Percentiles rank a stretch among this genome's conserved stretches.
These are phyloP conservation scores for Candida maesae DNA, from an alignment of 805 yeast genomes.

Conservation along the genomic window DNA sequence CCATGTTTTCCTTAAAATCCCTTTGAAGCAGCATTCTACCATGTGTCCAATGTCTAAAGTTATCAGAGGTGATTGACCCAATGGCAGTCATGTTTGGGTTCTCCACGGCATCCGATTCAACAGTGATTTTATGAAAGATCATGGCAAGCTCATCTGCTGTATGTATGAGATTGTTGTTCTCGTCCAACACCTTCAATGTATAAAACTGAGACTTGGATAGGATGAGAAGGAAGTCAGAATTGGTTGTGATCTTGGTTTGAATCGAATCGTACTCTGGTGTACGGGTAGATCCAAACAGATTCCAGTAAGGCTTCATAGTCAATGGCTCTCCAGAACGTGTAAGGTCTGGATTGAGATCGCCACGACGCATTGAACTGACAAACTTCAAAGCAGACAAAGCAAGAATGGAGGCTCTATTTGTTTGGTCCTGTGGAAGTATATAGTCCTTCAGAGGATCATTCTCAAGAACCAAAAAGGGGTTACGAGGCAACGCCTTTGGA, in stretches of 20 bases:
- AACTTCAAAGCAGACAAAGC: conserved; percentile 66
- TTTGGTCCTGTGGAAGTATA: conserved; percentile 55
- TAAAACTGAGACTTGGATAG: conserved; percentile 81
- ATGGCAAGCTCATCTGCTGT: conserved; percentile 61
- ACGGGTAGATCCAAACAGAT: conserved; percentile 68
- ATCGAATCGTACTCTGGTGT: conserved; percentile 57
- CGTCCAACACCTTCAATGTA: conserved; percentile 80
- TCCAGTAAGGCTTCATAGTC: conserved; percentile 65
- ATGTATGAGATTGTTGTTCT: conserved; percentile 58
- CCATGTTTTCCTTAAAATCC: conserved; percentile 34
- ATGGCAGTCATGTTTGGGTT: conserved; percentile 68
- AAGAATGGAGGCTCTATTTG: conserved; percentile 63
- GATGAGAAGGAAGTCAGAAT: conserved; percentile 70
- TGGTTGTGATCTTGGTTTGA: conserved; percentile 61
- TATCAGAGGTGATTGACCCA: conserved; percentile 86
- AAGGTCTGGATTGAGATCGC: conserved; percentile 54
- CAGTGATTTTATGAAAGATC: conserved; percentile 62
- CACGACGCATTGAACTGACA: conserved; percentile 52
- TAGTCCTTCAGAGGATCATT: conserved; percentile 65
- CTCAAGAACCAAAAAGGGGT: conserved; percentile 70
- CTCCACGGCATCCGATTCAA: conserved; percentile 58
- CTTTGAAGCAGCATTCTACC: conserved; percentile 50
- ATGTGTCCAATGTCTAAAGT: conserved; percentile 77
- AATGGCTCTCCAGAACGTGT: conserved; percentile 48
- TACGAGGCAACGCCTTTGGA: conserved; percentile 57